phyloP scores from a whole-genome alignment of 202 grass and related monocot genomes.

The Bolboschoenoplectus hybrid region DNA sequence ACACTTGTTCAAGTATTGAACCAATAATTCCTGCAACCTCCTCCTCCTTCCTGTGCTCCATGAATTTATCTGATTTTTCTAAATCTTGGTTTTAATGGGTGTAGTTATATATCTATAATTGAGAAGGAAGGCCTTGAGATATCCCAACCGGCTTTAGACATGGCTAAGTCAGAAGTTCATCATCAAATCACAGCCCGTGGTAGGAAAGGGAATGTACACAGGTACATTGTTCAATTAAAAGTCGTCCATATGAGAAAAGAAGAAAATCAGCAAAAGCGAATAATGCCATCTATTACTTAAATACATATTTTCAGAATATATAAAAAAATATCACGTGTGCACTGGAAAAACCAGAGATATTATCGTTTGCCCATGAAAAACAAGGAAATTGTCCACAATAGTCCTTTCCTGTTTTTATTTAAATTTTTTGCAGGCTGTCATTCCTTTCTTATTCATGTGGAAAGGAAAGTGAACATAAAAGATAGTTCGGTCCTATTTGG shows the following conservation, averaged over 20 bases:
- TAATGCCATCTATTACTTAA: not conserved
- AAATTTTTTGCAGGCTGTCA: not conserved
- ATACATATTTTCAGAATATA: not conserved
- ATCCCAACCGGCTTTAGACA: conserved; percentile 85
- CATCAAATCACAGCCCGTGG: conserved; percentile 69
- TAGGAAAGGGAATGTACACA: conserved; percentile 56
- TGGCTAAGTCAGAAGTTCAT: conserved; percentile 68
- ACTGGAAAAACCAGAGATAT: not conserved
- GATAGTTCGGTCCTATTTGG: not conserved
- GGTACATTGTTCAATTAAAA: conserved; percentile 35
- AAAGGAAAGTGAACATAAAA: not conserved
- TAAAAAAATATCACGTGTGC: not conserved
- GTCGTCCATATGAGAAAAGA: not conserved
- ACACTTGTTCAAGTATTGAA: not conserved
- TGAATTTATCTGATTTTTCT: not conserved
- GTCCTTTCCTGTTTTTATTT: not conserved
- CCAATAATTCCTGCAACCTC: not conserved
- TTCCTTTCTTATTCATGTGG: not conserved
- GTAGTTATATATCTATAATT: conserved; percentile 62
- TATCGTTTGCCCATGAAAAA: not conserved
- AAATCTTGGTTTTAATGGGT: conserved; percentile 1
- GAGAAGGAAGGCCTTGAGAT: conserved; percentile 64
- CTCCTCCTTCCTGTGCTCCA: not conserved
- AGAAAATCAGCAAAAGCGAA: not conserved
- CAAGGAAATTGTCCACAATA: not conserved